Evolutionary conservation across 2,329 filamentous ascomycete genomes (phyloP), one percentile per base, ranked within the genome.

Genomic region (Tolypocladium ovalisporum): DNA sequence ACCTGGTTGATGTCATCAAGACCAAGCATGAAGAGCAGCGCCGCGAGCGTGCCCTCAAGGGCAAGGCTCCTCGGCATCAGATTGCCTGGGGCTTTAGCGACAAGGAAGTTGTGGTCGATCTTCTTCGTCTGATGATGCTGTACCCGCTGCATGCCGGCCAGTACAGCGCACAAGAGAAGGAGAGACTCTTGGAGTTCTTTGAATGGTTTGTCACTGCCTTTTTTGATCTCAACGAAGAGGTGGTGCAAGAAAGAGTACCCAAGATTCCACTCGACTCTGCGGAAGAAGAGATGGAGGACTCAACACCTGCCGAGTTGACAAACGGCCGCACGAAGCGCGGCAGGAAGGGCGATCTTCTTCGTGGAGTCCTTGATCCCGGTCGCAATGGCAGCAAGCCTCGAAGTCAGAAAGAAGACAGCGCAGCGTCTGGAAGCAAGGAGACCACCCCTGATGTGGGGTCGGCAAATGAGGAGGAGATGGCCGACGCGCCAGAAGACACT

Each of bases 1-100:
- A 93, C 58, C 83, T 99, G 13, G 87, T 94, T 37, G 89, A 91
- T 64, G 87, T 94, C 59, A 92, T 97, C 68, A 91, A 94, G 72
- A 91, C 90, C 54, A 95, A 91, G 70, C 88, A 93, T 64, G 92
- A 97, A 70, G 92, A 97, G 72, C 89, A 93, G 69, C 86, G 89
- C 67, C 88, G 89, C 55, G 78, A 86, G 63, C 83, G 86, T 60
- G 82, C 80, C 62, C 79, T 84, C 53, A 84, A 80, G 68, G 78
- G 78, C 63, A 82, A 82, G 59, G 77, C 83, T 7, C 79, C 83
- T 19, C 83, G 82, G 52, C 83, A 87, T 67, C 93, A 96, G 70
- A 88, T 90, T 68, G 77, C 84, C 51, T 93, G 88, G 75, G 78
- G 80, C 22, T 90, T 97, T 65, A 75, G 80, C 35, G 88, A 92